phyloP scores from a whole-genome alignment of 73 alveolate species.

The Paramecium primaurelia region DNA sequence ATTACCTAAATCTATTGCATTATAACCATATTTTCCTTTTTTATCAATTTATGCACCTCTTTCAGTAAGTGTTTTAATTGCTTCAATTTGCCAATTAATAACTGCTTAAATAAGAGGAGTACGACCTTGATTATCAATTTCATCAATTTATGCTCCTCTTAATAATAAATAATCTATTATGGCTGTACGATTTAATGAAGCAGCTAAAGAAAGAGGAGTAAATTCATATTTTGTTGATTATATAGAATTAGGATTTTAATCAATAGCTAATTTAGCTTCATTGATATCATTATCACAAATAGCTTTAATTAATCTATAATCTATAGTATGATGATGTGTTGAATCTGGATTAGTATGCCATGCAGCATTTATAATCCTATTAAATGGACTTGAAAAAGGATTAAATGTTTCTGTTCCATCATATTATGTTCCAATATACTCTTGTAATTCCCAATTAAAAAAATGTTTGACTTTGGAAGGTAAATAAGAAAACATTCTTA shows the following conservation, averaged over 20 bases:
- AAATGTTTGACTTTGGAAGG: background rate
- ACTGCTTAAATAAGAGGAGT: conserved; percentile 45
- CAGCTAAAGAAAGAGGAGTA: conserved; percentile 3
- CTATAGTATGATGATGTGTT: background rate
- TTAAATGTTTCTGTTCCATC: background rate
- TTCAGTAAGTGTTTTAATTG: background rate
- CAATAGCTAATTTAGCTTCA: background rate
- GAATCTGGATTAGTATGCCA: background rate
- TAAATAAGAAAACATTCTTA: background rate
- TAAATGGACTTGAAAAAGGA: conserved; percentile 3
- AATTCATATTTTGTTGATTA: background rate
- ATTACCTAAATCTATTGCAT: background rate
- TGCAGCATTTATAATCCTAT: background rate
- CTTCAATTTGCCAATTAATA: background rate
- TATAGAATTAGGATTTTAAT: background rate
- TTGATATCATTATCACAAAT: background rate
- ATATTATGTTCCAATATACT: background rate
- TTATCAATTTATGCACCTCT: background rate
- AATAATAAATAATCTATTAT: background rate
- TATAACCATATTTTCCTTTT: background rate
- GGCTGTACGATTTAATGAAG: background rate
- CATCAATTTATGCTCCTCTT: background rate
- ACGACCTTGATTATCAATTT: background rate
- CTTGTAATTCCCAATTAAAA: background rate
- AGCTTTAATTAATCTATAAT: background rate